Conservation (phyloP, 441 rosid genomes). For the Eutrema salsugineum region DNA sequence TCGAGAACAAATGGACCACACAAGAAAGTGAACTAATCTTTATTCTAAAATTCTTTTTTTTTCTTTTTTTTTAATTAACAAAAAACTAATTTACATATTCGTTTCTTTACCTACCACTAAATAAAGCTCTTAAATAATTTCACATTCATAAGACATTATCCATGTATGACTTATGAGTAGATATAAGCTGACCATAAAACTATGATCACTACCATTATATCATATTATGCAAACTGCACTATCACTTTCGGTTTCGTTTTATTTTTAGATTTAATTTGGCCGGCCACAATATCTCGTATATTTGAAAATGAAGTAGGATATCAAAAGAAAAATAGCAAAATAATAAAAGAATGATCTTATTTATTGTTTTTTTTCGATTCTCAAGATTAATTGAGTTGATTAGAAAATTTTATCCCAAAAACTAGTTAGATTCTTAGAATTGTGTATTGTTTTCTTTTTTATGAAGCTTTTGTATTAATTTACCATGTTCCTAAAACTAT, state of each 20-base stretch:
- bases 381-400: not conserved
- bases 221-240: not conserved
- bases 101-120: conserved; percentile 11
- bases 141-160: not conserved
- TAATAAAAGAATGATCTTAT: no score
- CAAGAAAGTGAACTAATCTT: conserved; percentile 19
- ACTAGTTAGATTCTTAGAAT: not conserved
- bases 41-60: conserved; percentile 14
- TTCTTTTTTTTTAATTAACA: not conserved
- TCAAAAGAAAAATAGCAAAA: not conserved
- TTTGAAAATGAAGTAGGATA: not conserved
- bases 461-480: not conserved
- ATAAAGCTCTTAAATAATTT: not conserved
- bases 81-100: not conserved
- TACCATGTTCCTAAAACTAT: not conserved
- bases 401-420: not conserved
- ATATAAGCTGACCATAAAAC: not conserved
- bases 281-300: not conserved
- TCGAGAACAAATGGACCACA: conserved; percentile 28
- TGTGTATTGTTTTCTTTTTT: not conserved
- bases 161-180: not conserved
- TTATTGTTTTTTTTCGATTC: not conserved
- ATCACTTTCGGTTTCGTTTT: not conserved
- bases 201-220: not conserved
- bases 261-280: not conserved